Evolutionary conservation across 257 asterid genomes (phyloP).

Genomic region (Schizonepeta tenuifolia): DNA sequence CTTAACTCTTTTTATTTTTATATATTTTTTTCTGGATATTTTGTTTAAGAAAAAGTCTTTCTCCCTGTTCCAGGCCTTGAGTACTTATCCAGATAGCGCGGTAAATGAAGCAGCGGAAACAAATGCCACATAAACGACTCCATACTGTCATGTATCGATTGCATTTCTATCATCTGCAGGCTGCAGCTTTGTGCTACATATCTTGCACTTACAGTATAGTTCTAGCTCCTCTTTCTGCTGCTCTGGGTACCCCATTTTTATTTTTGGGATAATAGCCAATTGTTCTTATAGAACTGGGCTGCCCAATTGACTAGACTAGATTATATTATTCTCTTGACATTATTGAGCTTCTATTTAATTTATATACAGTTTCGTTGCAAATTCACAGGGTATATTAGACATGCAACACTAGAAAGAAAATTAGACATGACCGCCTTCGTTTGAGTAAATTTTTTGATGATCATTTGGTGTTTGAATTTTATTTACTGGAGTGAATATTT

Average conservation of each 20-base stretch:
- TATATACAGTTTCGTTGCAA: neutral
- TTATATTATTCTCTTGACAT: constrained; percentile 1
- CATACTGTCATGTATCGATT: neutral
- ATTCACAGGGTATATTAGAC: neutral
- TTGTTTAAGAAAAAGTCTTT: constrained; percentile 11
- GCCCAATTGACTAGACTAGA: neutral
- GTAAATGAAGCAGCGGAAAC: constrained; percentile 37
- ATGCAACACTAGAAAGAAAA: neutral
- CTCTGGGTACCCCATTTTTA: neutral
- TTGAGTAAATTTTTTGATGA: neutral
- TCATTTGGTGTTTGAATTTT: neutral
- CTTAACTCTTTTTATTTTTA: no score
- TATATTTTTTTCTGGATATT: neutral
- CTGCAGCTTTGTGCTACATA: neutral
- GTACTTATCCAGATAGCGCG: constrained; percentile 53
- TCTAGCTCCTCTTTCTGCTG: neutral
- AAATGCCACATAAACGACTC: constrained; percentile 23
- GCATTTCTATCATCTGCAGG: neutral
- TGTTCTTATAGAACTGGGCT: neutral
- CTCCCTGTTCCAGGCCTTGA: constrained; percentile 53
- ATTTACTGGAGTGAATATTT: neutral
- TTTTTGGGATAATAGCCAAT: neutral
- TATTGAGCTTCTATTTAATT: neutral
- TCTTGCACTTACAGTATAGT: neutral
- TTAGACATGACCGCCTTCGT: neutral